These are phyloP conservation scores for Herpetomonas samuelpessoai DNA, from an alignment of 208 protist species.

Conservation along the genomic window DNA sequence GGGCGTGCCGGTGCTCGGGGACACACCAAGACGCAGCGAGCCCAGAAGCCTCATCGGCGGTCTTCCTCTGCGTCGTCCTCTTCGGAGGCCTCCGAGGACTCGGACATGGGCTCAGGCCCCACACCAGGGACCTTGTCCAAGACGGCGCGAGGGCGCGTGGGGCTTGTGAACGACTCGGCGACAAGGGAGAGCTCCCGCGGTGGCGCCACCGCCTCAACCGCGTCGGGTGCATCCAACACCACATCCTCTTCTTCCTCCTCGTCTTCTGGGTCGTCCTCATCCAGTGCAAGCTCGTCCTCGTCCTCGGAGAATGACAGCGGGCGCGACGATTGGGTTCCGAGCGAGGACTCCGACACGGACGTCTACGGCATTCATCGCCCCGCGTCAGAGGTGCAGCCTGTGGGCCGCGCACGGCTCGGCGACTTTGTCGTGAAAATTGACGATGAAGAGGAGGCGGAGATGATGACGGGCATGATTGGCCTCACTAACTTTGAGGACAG, in stretches of 20 bases:
- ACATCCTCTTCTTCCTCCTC: conserved; percentile 16
- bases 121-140: too few species aligned
- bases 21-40: not conserved
- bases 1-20: too few species aligned
- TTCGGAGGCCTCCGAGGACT: too few species aligned
- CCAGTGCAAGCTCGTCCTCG: conserved; percentile 1
- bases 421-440: conserved; percentile 87
- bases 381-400: conserved; percentile 20
- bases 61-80: too few species aligned
- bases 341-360: conserved; percentile 21
- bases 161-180: not conserved
- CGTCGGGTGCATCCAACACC: not conserved
- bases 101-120: too few species aligned
- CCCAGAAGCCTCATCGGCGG: not conserved
- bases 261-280: conserved; percentile 11
- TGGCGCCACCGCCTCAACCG: not conserved
- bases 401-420: conserved; percentile 15
- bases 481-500: conserved; percentile 64
- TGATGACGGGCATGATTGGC: conserved; percentile 75
- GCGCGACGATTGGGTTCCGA: not conserved
- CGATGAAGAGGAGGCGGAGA: conserved; percentile 87
- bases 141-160: too few species aligned
- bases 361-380: conserved; percentile 25
- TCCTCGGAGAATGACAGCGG: conserved; percentile 7
- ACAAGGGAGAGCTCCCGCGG: too few species aligned